phyloP scores from a whole-genome alignment of 2,329 filamentous ascomycete species.

The Colletotrichum gloeosporioides region DNA sequence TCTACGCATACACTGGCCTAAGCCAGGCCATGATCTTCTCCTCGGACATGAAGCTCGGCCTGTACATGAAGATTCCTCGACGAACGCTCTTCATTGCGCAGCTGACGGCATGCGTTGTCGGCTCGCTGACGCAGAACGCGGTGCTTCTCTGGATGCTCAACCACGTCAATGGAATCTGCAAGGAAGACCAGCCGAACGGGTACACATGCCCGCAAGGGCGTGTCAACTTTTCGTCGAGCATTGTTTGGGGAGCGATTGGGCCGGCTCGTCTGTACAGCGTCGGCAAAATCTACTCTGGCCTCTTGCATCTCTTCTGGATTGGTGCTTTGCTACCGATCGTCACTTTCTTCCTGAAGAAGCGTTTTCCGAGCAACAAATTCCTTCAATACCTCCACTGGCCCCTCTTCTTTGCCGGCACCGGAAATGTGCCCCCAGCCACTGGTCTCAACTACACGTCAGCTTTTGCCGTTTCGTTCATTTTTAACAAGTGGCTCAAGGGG shows the following conservation, averaged over 20 bases:
- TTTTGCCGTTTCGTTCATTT: conserved; percentile 3
- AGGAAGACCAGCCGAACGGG: conserved; percentile 42
- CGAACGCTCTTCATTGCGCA: conserved; percentile 65
- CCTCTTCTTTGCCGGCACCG: conserved; percentile 9
- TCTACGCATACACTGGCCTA: conserved; percentile 37
- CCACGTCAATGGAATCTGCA: conserved; percentile 46
- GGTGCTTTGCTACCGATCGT: conserved; percentile 25
- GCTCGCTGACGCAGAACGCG: conserved; percentile 46
- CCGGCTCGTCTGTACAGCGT: conserved; percentile 51
- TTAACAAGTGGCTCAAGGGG: conserved; percentile 19
- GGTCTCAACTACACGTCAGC: conserved; percentile 15
- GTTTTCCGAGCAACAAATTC: background rate
- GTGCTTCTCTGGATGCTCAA: conserved; percentile 34
- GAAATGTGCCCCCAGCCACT: conserved; percentile 14
- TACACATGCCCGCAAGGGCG: conserved; percentile 55
- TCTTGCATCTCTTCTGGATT: conserved; percentile 59
- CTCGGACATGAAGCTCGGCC: conserved; percentile 53
- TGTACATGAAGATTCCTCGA: conserved; percentile 62
- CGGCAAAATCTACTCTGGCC: conserved; percentile 49
- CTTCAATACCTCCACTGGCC: conserved; percentile 11
- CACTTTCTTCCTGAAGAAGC: conserved; percentile 11
- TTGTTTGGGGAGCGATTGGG: conserved; percentile 59
- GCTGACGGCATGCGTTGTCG: conserved; percentile 59
- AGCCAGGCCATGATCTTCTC: conserved; percentile 45
- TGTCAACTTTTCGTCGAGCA: conserved; percentile 52